phyloP scores from a whole-genome alignment of 768 basidiomycete genomes.

The Gloeostereum incarnatum region DNA sequence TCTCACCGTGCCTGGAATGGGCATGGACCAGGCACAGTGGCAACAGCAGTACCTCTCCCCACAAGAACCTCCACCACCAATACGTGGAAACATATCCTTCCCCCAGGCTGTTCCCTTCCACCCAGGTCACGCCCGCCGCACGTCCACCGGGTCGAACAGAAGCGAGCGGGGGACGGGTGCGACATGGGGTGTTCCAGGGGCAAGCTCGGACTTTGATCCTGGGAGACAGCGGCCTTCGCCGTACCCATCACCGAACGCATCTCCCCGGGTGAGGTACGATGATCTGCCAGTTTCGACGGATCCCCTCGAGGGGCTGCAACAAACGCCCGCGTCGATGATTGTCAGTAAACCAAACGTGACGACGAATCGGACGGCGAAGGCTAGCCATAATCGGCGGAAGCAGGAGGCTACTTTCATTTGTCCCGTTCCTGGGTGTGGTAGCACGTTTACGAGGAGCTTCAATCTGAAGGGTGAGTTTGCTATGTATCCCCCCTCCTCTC shows the following conservation, averaged over 20 bases:
- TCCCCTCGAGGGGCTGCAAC: not conserved
- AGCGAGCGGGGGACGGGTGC: constrained; percentile 28
- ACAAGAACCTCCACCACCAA: constrained; percentile 1
- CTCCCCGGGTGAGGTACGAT: constrained; percentile 42
- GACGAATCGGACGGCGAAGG: constrained; percentile 81
- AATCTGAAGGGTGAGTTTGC: constrained; percentile 71
- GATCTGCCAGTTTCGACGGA: no score
- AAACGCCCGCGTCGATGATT: constrained; percentile 6
- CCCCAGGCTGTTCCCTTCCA: no score
- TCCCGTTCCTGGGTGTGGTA: constrained; percentile 75
- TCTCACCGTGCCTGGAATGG: not conserved
- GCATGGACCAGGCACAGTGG: no score
- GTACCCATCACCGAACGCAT: constrained; percentile 62
- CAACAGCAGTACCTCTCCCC: constrained; percentile 13
- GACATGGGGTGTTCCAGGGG: constrained; percentile 13
- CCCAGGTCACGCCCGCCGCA: constrained; percentile 27
- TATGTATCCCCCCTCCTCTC: not conserved
- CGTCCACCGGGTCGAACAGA: constrained; percentile 31
- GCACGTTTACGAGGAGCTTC: constrained; percentile 88
- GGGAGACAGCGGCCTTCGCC: constrained; percentile 36
- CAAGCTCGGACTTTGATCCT: constrained; percentile 6
- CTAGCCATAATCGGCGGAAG: constrained; percentile 77
- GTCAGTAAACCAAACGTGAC: constrained; percentile 80
- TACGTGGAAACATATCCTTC: constrained; percentile 6
- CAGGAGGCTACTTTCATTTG: constrained; percentile 83